Evolutionary conservation across 202 grass and related monocot species (phyloP).

Genomic region (Zoysia matrella): DNA sequence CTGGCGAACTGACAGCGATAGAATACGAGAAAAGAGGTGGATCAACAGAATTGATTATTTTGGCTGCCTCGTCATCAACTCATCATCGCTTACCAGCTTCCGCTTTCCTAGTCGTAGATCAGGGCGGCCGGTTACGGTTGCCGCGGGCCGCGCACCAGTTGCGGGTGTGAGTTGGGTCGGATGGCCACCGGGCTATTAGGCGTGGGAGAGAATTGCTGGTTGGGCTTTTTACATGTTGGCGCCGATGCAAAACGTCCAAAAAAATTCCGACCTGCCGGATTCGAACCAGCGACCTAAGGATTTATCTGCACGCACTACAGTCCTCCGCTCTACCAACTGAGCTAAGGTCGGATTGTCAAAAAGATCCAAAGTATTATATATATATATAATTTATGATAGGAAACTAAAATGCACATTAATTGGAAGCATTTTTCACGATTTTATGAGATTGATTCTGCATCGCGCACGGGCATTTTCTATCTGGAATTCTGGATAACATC

Average conservation of each 20-base stretch:
- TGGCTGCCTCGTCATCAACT: background rate
- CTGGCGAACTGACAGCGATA: background rate
- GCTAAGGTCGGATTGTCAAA: constrained; percentile 70
- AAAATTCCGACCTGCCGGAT: constrained; percentile 91
- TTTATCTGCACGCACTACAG: constrained; percentile 69
- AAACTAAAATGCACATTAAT: too few relatives aligned
- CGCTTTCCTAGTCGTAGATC: too few relatives aligned
- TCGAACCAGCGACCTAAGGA: constrained; percentile 99
- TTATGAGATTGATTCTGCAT: too few relatives aligned
- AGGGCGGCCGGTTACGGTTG: too few relatives aligned
- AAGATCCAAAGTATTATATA: too few relatives aligned
- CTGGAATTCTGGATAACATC: too few relatives aligned
- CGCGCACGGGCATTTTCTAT: too few relatives aligned
- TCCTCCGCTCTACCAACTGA: constrained; percentile 99
- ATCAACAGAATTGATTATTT: background rate
- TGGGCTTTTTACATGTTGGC: background rate
- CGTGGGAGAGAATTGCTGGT: background rate
- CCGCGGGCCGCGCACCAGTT: too few relatives aligned
- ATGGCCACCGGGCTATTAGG: background rate
- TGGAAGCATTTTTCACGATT: too few relatives aligned
- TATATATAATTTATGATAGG: too few relatives aligned
- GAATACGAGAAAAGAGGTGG: background rate
- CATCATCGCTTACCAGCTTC: too few relatives aligned
- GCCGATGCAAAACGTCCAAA: background rate
- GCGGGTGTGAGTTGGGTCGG: background rate